These are phyloP conservation scores for Eutrema heterophyllum DNA, from an alignment of 345 rosid genomes.

Conservation along the genomic window DNA sequence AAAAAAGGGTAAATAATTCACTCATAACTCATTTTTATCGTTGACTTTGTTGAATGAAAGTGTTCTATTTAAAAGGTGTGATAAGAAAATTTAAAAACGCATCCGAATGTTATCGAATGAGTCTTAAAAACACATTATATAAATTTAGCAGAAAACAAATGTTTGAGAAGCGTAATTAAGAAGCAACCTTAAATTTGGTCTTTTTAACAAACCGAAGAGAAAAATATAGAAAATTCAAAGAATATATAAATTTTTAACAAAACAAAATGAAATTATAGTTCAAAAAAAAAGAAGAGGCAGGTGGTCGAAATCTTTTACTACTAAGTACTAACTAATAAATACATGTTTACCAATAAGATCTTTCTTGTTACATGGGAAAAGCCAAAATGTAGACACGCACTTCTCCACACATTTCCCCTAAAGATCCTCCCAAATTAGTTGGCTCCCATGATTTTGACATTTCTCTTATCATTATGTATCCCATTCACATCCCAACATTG, in stretches of 20 bases:
- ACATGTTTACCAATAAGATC: constrained; percentile 14
- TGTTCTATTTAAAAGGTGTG: no score
- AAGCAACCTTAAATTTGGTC: background rate
- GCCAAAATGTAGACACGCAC: constrained; percentile 15
- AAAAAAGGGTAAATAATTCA: no score
- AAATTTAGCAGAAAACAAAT: background rate
- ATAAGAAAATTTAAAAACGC: no score
- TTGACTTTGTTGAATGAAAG: no score
- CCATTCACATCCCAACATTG: constrained; percentile 29
- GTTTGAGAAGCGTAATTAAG: background rate
- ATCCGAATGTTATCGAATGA: no score
- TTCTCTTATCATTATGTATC: constrained; percentile 24
- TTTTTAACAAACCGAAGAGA: background rate
- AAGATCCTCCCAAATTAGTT: constrained; percentile 30
- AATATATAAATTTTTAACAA: background rate
- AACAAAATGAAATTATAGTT: background rate
- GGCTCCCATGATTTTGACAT: constrained; percentile 37
- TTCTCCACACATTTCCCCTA: constrained; percentile 20
- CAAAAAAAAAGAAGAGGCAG: background rate
- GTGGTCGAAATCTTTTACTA: constrained; percentile 13
- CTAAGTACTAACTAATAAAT: background rate
- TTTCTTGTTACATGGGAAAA: constrained; percentile 12
- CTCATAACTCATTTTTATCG: no score
- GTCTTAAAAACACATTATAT: background rate
- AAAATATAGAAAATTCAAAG: background rate